phyloP scores from a whole-genome alignment of 805 yeast species.

The Yamadazyma olivae region DNA sequence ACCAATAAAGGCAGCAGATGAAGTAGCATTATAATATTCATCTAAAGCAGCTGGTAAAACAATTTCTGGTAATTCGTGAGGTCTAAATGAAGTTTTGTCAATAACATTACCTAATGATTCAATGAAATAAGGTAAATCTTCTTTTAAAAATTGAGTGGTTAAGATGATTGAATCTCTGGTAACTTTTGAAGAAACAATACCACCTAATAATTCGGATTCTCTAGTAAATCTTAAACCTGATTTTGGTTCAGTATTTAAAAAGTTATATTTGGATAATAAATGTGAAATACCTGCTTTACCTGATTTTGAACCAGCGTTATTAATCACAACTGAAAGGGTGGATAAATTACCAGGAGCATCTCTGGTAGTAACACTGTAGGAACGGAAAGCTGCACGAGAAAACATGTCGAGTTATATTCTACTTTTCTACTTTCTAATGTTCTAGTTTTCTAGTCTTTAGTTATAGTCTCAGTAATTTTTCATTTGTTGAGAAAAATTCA shows the following conservation, averaged over 20 bases:
- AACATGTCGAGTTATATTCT: slow-evolving; percentile 25
- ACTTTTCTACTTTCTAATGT: background rate
- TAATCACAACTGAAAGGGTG: slow-evolving; percentile 71
- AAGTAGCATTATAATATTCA: slow-evolving; percentile 54
- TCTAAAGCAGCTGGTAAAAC: slow-evolving; percentile 75
- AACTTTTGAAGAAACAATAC: slow-evolving; percentile 62
- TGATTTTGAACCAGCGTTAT: slow-evolving; percentile 79
- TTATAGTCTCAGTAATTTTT: no score
- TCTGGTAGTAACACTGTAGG: slow-evolving; percentile 47
- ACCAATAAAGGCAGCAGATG: slow-evolving; percentile 57
- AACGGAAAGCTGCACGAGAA: slow-evolving; percentile 41
- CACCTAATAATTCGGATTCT: slow-evolving; percentile 93
- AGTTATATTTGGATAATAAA: slow-evolving; percentile 77
- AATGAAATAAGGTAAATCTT: slow-evolving; percentile 89
- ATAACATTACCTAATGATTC: slow-evolving; percentile 76
- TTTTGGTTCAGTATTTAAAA: slow-evolving; percentile 75
- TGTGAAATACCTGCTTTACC: slow-evolving; percentile 81
- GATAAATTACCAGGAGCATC: slow-evolving; percentile 70
- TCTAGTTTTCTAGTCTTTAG: slow-evolving; percentile 1
- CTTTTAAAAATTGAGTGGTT: slow-evolving; percentile 77
- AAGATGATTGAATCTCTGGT: slow-evolving; percentile 84
- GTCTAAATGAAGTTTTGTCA: slow-evolving; percentile 68
- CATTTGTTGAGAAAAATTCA: background rate
- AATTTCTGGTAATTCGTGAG: slow-evolving; percentile 79
- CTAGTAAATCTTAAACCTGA: slow-evolving; percentile 91